These are phyloP conservation scores for Agrostemma githago DNA, from an alignment of 148 eudicot species.

Conservation along the genomic window DNA sequence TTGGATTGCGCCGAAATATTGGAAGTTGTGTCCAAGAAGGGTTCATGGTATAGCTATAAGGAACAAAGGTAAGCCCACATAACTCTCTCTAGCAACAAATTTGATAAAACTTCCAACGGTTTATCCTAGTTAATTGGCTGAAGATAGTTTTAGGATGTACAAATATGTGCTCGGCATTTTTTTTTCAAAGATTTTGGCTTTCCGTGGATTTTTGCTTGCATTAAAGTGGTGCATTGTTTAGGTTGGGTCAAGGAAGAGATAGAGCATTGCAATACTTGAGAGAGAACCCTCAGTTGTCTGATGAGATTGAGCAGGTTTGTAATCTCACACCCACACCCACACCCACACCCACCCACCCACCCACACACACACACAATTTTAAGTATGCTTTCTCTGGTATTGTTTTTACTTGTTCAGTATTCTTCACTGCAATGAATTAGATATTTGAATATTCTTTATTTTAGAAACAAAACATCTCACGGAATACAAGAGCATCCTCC, in stretches of 20 bases:
- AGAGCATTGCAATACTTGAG: conserved; percentile 73
- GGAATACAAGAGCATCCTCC: background rate
- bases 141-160: background rate
- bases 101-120: background rate
- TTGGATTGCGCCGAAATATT: conserved; percentile 92
- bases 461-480: background rate
- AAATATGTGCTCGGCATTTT: background rate
- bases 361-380: background rate
- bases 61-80: conserved; percentile 59
- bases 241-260: conserved; percentile 98
- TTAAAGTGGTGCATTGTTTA: conserved; percentile 21
- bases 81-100: conserved; percentile 11
- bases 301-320: conserved; percentile 86
- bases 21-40: conserved; percentile 78
- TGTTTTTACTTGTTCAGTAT: background rate
- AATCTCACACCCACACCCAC: background rate
- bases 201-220: background rate
- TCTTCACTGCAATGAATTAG: background rate
- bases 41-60: conserved; percentile 90
- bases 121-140: background rate
- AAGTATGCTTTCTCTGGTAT: background rate
- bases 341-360: too few species aligned
- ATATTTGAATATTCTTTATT: background rate
- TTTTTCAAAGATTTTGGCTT: background rate
- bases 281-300: conserved; percentile 67